Evolutionary conservation across 768 basidiomycete genomes (phyloP), one percentile per base, ranked within the genome.

Genomic region (Suillus luteus): DNA sequence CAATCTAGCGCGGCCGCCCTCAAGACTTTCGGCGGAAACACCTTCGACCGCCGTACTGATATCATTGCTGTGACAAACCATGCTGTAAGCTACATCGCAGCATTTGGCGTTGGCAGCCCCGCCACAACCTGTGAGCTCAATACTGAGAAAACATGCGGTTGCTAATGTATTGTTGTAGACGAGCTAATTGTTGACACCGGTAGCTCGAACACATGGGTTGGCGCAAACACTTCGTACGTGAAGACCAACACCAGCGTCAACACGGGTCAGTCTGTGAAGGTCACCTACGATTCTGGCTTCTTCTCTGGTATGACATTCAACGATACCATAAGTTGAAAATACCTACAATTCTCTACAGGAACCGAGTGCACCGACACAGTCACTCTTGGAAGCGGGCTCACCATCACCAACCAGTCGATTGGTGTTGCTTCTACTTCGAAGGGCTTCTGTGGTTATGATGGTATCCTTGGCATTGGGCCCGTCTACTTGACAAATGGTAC

Each of bases 21-120:
- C 59, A 79, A 77, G 11, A 46, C 4, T 11, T 9, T 46, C 10
- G 19, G n/a, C 10, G 5, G 55, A 75, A 76, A 0, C 78, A 72
- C 37, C 52, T 58, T 72, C 5, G 61, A 64, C 49, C 66, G 72
- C 43, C 66, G 67, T 35, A 37, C 62, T 22, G 54, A 67, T 59
- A 76, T 72, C 58, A 74, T 78, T 33, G 69, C 80, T 22, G 79
- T 82, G 40, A 78, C 81, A 65, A 82, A 83, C 66, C 74, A 79
- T 62, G 76, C 71, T n/a, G 75, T 81, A 14, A 2, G 48, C 41
- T 70, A 67, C 60, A 44, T 73, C 59, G 76, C 83, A 1, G 68
- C 76, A 19, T 77, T 86, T 35, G 82, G 80, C 15, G 79, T 88
- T 35, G 87, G 87, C 55, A 81, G 68, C 64, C 86, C 86, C 1